These are phyloP conservation scores for Polymyxa betae DNA, from an alignment of 208 protist genomes.

Conservation along the genomic window DNA sequence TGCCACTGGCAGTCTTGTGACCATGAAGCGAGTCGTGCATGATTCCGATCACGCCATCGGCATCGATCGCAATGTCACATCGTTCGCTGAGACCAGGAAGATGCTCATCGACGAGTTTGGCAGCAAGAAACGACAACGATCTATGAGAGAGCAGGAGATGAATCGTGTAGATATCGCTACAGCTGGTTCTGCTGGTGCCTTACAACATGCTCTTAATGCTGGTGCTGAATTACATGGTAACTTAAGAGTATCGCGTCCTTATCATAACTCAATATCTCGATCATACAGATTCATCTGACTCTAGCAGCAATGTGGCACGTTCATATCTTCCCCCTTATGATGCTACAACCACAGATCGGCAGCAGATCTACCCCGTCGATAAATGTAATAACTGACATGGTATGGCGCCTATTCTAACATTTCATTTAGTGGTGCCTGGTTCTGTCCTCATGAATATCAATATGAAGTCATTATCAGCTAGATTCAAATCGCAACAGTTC, in stretches of 20 bases:
- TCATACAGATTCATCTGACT: too few relatives aligned
- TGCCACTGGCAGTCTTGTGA: background rate
- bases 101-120: slow-evolving; percentile 37
- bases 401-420: background rate
- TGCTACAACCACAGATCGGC: background rate
- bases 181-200: background rate
- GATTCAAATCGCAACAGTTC: too few relatives aligned
- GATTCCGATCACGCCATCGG: background rate
- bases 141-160: background rate
- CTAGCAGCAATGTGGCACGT: background rate
- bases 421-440: background rate
- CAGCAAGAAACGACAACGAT: slow-evolving; percentile 41
- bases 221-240: background rate
- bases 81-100: background rate
- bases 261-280: too few relatives aligned
- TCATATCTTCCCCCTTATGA: background rate
- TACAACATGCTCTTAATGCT: slow-evolving; percentile 26
- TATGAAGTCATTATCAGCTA: too few relatives aligned
- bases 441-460: background rate
- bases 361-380: background rate
- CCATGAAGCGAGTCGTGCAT: background rate
- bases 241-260: too few relatives aligned
- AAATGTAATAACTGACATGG: background rate
- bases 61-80: background rate
- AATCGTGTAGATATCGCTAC: background rate